Percentiles rank a stretch among this genome's conserved stretches.
phyloP scores from a whole-genome alignment of 306 rosid genomes.

The Dryas alaskensis region DNA sequence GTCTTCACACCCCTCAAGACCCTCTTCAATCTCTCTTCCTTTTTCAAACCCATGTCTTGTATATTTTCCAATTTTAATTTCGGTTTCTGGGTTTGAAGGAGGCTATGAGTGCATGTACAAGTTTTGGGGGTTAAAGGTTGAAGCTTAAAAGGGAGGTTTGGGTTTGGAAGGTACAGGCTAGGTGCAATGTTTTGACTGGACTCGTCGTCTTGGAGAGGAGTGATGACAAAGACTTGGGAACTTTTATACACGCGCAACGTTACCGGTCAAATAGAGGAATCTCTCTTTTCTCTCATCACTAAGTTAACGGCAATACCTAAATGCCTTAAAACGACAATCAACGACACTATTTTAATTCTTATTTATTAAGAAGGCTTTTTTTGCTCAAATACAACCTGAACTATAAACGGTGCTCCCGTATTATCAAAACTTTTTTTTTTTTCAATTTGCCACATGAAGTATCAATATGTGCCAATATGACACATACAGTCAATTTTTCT shows the following conservation, averaged over 20 bases:
- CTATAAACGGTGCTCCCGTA: no score
- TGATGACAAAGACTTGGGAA: constrained; percentile 31
- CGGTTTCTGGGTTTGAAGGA: neutral
- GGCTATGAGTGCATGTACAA: no score
- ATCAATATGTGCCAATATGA: no score
- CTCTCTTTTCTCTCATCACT: constrained; percentile 6
- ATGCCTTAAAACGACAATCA: constrained; percentile 28
- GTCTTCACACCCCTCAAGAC: constrained; percentile 69
- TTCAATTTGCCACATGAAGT: no score
- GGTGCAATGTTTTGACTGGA: constrained; percentile 52
- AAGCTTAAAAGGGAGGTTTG: neutral
- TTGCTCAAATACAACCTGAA: no score
- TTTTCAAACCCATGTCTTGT: constrained; percentile 60
- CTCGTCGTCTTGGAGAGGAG: constrained; percentile 11
- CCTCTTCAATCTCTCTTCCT: constrained; percentile 69
- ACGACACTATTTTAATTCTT: neutral
- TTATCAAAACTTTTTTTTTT: no score
- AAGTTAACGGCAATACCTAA: constrained; percentile 64
- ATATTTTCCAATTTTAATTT: neutral
- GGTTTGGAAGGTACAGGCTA: constrained; percentile 44
- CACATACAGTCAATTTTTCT: no score
- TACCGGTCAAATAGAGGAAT: constrained; percentile 31
- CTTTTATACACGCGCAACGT: constrained; percentile 36
- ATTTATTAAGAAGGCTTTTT: neutral
- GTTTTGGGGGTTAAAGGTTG: no score